These are phyloP conservation scores for Comarum palustre DNA, from an alignment of 306 rosid species.

Conservation along the genomic window DNA sequence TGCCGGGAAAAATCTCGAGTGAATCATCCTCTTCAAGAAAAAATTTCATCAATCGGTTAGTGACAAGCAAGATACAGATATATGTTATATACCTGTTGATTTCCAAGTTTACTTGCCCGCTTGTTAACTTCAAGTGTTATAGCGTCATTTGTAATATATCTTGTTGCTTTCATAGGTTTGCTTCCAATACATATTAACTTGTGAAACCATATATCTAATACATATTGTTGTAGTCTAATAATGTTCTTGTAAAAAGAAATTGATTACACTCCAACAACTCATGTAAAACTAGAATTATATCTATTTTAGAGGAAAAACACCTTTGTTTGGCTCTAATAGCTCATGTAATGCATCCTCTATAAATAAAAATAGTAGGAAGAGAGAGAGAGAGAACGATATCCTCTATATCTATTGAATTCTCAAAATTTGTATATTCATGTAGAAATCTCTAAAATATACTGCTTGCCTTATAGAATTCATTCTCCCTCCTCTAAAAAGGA, in stretches of 20 bases:
- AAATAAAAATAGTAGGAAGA: too few species aligned
- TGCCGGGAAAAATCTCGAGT: constrained; percentile 34
- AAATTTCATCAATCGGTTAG: constrained; percentile 80
- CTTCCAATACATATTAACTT: not conserved
- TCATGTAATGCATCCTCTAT: too few species aligned
- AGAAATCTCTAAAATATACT: too few species aligned
- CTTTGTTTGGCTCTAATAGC: too few species aligned
- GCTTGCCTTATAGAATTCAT: too few species aligned
- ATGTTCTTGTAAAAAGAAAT: not conserved
- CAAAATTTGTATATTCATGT: too few species aligned
- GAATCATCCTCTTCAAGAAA: constrained; percentile 53
- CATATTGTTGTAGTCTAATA: not conserved
- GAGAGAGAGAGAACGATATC: too few species aligned
- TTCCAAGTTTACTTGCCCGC: constrained; percentile 1
- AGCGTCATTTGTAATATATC: constrained; percentile 8
- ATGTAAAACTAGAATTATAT: too few species aligned
- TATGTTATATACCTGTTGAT: not conserved
- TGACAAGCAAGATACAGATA: constrained; percentile 35
- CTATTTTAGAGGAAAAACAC: too few species aligned
- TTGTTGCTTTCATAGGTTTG: not conserved
- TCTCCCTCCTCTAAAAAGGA: too few species aligned
- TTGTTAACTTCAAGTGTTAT: not conserved
- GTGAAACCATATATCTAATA: not conserved
- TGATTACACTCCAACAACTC: too few species aligned
- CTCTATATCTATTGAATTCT: too few species aligned